Conservation (phyloP, 2,329 filamentous ascomycete genomes). For the Chlorencoelia australis region DNA sequence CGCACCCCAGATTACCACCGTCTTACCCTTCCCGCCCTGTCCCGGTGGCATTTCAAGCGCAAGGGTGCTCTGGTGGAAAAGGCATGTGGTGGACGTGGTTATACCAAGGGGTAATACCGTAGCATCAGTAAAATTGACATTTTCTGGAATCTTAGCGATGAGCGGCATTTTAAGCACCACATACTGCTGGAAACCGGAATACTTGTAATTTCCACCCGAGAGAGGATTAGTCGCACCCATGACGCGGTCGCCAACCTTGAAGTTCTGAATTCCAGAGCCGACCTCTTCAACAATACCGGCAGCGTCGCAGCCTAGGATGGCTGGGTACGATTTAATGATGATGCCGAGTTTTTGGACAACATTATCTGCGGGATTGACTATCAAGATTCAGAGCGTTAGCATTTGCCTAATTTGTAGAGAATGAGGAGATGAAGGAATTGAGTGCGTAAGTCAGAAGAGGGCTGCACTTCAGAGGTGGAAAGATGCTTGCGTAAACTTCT, state of each 20-base stretch:
- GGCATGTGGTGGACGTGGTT: slow-evolving; percentile 22
- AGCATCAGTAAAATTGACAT: slow-evolving; percentile 22
- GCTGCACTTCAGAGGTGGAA: too few species aligned
- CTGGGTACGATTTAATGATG: slow-evolving; percentile 23
- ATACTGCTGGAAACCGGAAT: slow-evolving; percentile 24
- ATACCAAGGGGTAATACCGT: slow-evolving; percentile 24
- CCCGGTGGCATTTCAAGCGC: not conserved
- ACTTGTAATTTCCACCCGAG: slow-evolving; percentile 16
- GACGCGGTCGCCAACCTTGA: slow-evolving; percentile 35
- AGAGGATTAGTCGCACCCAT: slow-evolving; percentile 21
- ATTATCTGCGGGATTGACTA: slow-evolving; percentile 34
- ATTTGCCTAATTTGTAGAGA: too few species aligned
- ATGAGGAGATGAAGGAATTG: too few species aligned
- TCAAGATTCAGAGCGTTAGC: not conserved
- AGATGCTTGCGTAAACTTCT: too few species aligned
- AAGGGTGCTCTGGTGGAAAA: slow-evolving; percentile 21
- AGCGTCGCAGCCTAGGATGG: slow-evolving; percentile 34
- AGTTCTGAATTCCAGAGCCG: slow-evolving; percentile 25
- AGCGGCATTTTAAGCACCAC: slow-evolving; percentile 13
- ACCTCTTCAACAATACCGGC: slow-evolving; percentile 30
- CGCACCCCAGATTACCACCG: slow-evolving; percentile 18
- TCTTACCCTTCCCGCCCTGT: slow-evolving; percentile 5
- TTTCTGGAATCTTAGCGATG: slow-evolving; percentile 19
- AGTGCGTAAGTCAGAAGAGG: too few species aligned
- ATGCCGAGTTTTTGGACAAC: slow-evolving; percentile 5